These are phyloP conservation scores for Trichoderma koningii DNA, from an alignment of 2,329 filamentous ascomycete species.

Conservation along the genomic window DNA sequence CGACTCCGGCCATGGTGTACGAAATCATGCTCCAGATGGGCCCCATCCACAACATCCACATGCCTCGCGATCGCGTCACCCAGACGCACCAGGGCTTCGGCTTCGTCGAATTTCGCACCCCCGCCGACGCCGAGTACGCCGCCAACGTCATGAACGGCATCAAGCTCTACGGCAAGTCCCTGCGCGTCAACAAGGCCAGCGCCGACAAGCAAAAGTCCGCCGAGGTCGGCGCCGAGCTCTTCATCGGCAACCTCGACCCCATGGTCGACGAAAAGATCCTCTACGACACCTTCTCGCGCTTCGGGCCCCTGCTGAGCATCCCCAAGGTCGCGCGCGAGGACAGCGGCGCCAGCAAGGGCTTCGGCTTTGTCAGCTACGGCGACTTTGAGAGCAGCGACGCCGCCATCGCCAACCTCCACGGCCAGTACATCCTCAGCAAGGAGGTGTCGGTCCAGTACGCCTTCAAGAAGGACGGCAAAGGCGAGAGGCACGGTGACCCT, in stretches of 20 bases:
- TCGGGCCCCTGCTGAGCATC: slow-evolving; percentile 78
- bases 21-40: slow-evolving; percentile 98
- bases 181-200: slow-evolving; percentile 89
- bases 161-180: slow-evolving; percentile 87
- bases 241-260: slow-evolving; percentile 91
- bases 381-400: slow-evolving; percentile 93
- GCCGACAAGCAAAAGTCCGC: slow-evolving; percentile 94
- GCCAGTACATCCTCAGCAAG: slow-evolving; percentile 96
- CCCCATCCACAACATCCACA: slow-evolving; percentile 95
- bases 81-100: slow-evolving; percentile 97
- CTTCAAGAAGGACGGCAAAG: slow-evolving; percentile 99
- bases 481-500: slow-evolving; percentile 90
- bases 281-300: slow-evolving; percentile 90
- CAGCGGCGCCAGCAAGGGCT: slow-evolving; percentile 85
- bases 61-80: slow-evolving; percentile 97
- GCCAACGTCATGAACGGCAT: slow-evolving; percentile 96
- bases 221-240: slow-evolving; percentile 94
- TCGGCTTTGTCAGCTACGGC: slow-evolving; percentile 91
- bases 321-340: slow-evolving; percentile 95
- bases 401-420: slow-evolving; percentile 89
- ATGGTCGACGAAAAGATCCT: slow-evolving; percentile 95
- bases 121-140: slow-evolving; percentile 95
- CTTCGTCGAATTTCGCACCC: slow-evolving; percentile 96
- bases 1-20: slow-evolving; percentile 87
- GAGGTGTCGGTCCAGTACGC: slow-evolving; percentile 96